Evolutionary conservation across 768 basidiomycete species (phyloP), one percentile per base, ranked within the genome.

Genomic region (Suillus discolor): DNA sequence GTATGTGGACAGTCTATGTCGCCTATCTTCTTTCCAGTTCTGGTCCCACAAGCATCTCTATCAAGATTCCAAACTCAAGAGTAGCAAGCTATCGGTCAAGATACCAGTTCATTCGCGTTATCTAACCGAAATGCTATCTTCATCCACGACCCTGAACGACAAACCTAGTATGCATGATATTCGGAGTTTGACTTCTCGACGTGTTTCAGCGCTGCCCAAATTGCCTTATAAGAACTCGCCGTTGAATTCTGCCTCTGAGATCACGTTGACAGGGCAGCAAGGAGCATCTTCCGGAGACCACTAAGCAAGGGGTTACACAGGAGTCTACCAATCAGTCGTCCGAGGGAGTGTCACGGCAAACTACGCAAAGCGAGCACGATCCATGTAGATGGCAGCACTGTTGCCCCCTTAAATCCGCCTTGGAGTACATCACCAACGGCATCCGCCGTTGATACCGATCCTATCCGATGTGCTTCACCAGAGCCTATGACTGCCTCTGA

Each of bases 31-130:
- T 86, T 86, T 87, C 71, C 86, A 85, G 71, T 79, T 88, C 18
- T 85, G 82, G 79, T 85, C 85, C 6, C 86, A 87, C 71, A 78
- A 77, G 63, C 77, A 85, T 67, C 75, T 87, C 41, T 88, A 86
- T 73, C 76, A 79, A 20, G 85, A 83, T 54, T 71, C 74, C 16
- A 80, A 83, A 70, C 81, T 81, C 68, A 82, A 80, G 67, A 85
- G 83, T 63, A 71, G 75, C 45, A 78, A 73, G 45, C 63, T 80
- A 2, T 74, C 80, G 20, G 72, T 78, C 62, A 73, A 76, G 72
- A 67, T 78, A 64, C 72, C 74, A 28, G 72, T 74, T 34, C 65
- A 73, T 57, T 55, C 74, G 31, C 77, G 71, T 34, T 72, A 77
- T 51, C 67, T 77, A 31, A 61, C 73, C 13, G 68, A 71, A 28